These are phyloP conservation scores for Pichia nakasei DNA, from an alignment of 805 yeast genomes.

Conservation along the genomic window DNA sequence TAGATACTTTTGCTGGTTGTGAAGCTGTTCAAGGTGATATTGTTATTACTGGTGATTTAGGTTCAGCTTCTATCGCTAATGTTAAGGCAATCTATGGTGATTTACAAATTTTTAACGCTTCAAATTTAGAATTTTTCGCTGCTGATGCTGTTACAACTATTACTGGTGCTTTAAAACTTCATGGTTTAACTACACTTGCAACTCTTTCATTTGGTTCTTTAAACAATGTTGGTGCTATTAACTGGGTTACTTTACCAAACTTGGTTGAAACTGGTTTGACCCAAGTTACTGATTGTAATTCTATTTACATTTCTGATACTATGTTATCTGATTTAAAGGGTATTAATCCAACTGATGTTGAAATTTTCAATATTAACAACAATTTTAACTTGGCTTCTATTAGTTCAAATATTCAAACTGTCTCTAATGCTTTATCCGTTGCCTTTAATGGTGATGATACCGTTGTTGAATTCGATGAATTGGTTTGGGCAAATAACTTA, in stretches of 20 bases:
- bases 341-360: constrained; percentile 38
- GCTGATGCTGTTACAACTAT: constrained; percentile 76
- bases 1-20: constrained; percentile 69
- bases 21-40: constrained; percentile 74
- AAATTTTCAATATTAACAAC: constrained; percentile 80
- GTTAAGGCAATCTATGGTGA: constrained; percentile 74
- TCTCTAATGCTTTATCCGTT: constrained; percentile 66
- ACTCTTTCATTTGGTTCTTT: constrained; percentile 69
- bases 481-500: constrained; percentile 81
- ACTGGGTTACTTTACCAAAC: constrained; percentile 81
- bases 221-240: constrained; percentile 72
- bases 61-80: constrained; percentile 60
- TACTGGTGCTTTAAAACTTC: constrained; percentile 58
- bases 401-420: constrained; percentile 64
- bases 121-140: constrained; percentile 50
- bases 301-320: constrained; percentile 67
- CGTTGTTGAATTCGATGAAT: constrained; percentile 56
- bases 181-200: constrained; percentile 55
- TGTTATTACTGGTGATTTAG: constrained; percentile 55
- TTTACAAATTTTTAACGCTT: constrained; percentile 57
- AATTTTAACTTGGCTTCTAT: constrained; percentile 68
- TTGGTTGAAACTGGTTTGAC: constrained; percentile 60
- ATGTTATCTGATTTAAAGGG: constrained; percentile 61
- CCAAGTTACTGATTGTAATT: constrained; percentile 67
- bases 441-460: constrained; percentile 80